These are phyloP conservation scores for Phanerochaete sordida DNA, from an alignment of 768 basidiomycete species.

Conservation along the genomic window DNA sequence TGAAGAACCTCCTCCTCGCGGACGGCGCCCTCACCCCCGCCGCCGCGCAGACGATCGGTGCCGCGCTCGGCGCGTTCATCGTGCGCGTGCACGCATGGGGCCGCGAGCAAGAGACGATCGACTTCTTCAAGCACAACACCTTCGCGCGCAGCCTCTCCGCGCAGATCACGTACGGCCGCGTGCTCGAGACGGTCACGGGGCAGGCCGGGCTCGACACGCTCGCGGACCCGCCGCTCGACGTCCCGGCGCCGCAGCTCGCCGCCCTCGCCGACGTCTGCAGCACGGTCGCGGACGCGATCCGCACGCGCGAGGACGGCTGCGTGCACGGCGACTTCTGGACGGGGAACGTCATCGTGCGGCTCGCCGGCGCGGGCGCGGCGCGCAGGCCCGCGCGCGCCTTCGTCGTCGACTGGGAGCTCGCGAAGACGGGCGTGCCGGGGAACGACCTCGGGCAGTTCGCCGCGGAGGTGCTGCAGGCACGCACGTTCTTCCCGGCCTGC, in stretches of 20 bases:
- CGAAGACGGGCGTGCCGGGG: conserved; percentile 53
- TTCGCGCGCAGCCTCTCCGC: conserved; percentile 39
- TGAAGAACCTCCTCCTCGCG: conserved; percentile 36
- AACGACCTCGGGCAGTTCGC: conserved; percentile 63
- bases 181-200: conserved; percentile 29
- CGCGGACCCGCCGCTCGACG: conserved; percentile 36
- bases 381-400: conserved; percentile 35
- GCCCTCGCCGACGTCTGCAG: conserved; percentile 31
- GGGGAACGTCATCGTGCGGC: conserved; percentile 55
- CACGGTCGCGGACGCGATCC: conserved; percentile 29
- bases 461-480: conserved; percentile 53
- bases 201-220: conserved; percentile 19
- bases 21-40: conserved; percentile 22
- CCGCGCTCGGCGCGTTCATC: conserved; percentile 54
- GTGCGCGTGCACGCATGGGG: conserved; percentile 48
- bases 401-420: conserved; percentile 66
- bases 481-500: conserved; percentile 39
- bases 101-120: conserved; percentile 26
- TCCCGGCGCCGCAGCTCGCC: conserved; percentile 34
- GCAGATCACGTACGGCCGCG: conserved; percentile 40
- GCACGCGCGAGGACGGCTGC: conserved; percentile 27
- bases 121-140: conserved; percentile 37
- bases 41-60: conserved; percentile 43
- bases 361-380: conserved; percentile 24
- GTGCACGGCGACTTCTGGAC: conserved; percentile 77